Evolutionary conservation across 352 stramenopile species (phyloP).

Genomic region (Phytophthora litchii): DNA sequence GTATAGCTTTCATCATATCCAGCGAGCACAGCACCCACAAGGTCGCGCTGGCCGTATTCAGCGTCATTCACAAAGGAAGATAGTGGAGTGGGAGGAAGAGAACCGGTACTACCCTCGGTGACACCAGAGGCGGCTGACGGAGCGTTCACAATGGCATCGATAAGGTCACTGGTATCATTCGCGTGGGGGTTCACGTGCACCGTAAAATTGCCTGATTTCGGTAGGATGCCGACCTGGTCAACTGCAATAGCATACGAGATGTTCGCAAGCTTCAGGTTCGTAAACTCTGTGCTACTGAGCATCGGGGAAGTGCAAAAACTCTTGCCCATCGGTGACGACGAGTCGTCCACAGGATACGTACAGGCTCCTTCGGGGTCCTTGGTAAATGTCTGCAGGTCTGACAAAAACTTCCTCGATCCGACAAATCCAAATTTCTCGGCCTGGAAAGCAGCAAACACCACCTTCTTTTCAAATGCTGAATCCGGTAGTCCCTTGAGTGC

Average conservation of each 20-base stretch:
- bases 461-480: constrained; percentile 65
- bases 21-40: constrained; percentile 70
- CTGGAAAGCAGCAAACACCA: constrained; percentile 86
- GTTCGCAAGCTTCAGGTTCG: constrained; percentile 52
- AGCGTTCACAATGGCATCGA: constrained; percentile 53
- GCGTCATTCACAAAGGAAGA: constrained; percentile 76
- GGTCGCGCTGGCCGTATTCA: constrained; percentile 64
- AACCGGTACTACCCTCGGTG: constrained; percentile 36
- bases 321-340: constrained; percentile 57
- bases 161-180: constrained; percentile 44
- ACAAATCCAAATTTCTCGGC: constrained; percentile 85
- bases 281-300: constrained; percentile 67
- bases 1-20: constrained; percentile 71
- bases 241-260: constrained; percentile 80
- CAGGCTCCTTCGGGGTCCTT: constrained; percentile 59
- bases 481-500: constrained; percentile 72
- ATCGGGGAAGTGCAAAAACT: constrained; percentile 77
- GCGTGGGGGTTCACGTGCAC: constrained; percentile 75
- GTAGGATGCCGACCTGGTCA: constrained; percentile 73
- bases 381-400: constrained; percentile 62
- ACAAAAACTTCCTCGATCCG: constrained; percentile 77
- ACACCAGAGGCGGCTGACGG: constrained; percentile 54
- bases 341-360: constrained; percentile 44
- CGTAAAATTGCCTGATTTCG: constrained; percentile 60
- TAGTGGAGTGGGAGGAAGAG: constrained; percentile 70